Base-by-base conservation (phyloP, 139 green algal genomes). In the Eudorina sp. region DNA sequence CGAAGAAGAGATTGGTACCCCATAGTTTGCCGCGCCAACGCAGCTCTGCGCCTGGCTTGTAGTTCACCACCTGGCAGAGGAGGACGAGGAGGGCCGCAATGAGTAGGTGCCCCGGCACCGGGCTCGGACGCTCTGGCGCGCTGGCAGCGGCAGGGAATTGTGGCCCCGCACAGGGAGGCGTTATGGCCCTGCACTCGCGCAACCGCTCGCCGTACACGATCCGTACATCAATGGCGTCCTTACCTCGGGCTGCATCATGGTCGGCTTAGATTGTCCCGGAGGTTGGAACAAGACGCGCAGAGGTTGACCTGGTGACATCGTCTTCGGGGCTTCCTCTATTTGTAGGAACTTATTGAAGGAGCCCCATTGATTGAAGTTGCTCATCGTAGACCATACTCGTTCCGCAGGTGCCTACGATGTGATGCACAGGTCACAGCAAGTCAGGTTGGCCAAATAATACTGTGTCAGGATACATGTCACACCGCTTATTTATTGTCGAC, bases 11-110 rank as follows among this genome's bases (percentile, higher is more conserved):
- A 58, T 75, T 53, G 25, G 40, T 75, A 27, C 27, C 27, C 31
- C 25, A 45, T 27, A 85, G 58, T 58, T 60, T 85, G 40, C 79
- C 79, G 40, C 79, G 79, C 79, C 79, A 85, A 0, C 58, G 25
- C 19, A 85, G 41, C 79, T 75, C 58, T 3, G 7, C 23, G 79
- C 79, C 58, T 13, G n/a, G 29, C 38, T 45, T 4, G n/a, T 34
- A 85, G 27, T 58, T 31, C 9, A 85, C 40, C 4, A 85, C 58
- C 79, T 85, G 79, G 0, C 74, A 43, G n/a, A n/a, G n/a, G n/a
- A n/a, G n/a, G n/a, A n/a, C n/a, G n/a, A n/a, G n/a, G n/a, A n/a
- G n/a, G n/a, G n/a, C n/a, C n/a, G n/a, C n/a, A n/a, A n/a, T n/a
- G n/a, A n/a, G n/a, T n/a, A n/a, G n/a, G n/a, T n/a, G n/a, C n/a